Evolutionary conservation across 2,329 filamentous ascomycete genomes (phyloP), one percentile per base, ranked within the genome.

Genomic region (Aureobasidium sp.): DNA sequence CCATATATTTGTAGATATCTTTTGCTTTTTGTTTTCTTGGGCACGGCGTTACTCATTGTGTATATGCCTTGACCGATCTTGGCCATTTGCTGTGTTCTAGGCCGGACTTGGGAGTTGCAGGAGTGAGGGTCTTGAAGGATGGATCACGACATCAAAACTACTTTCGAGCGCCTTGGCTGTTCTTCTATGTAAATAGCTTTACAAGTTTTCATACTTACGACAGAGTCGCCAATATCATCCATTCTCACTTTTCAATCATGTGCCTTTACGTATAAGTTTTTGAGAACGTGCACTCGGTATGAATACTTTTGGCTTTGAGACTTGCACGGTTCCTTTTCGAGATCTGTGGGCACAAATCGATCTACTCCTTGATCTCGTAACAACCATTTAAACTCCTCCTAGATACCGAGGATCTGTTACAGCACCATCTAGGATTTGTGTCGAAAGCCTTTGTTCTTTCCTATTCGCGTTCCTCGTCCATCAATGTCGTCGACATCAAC

Each of bases 381-480:
- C 13, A 5, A 32, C 15, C 7, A 32, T 6, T 29, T 15, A 7
- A 10, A n/a, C 10, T 0, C 6, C 32, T 8, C 4, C 46, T 20
- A 1, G 4, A 3, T 3, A 2, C 5, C 2, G 12, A 7, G 3
- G 3, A 17, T 6, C 13, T n/a, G 3, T 1, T 10, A n/a, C 0
- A 8, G 2, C 5, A 17, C 5, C 13, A 29, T 29, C 26, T n/a
- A 4, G 3, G 5, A 7, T 17, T 7, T 9, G 4, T 17, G 29
- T 5, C 12, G 26, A 2, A n/a, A 1, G 3, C 2, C 24, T 29
- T 3, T 7, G 9, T 29, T 4, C 15, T 32, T 7, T 10, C 9
- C 3, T 32, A 1, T 48, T n/a, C 27, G 34, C 24, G 24, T 10
- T n/a, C 7, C 2, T n/a, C 13, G 13, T 13, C 32, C n/a, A 17